phyloP scores from a whole-genome alignment of 306 rosid genomes.

The Cajanus cajan region DNA sequence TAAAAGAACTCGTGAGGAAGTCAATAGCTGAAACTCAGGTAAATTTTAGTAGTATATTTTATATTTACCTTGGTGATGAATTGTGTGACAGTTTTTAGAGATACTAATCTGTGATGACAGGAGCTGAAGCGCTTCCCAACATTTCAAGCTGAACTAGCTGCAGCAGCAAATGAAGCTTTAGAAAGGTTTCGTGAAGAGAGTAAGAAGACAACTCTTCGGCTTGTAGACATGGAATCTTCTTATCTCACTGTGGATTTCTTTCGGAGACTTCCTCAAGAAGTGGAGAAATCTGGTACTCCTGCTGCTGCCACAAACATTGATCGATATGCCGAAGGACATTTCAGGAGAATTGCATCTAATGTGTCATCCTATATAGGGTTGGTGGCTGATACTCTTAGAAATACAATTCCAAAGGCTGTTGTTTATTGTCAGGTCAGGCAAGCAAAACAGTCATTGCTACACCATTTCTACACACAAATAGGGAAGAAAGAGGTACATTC shows the following conservation, averaged over 20 bases:
- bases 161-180: constrained; percentile 72
- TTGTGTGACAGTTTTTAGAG: background rate
- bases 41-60: constrained; percentile 13
- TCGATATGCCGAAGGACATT: constrained; percentile 69
- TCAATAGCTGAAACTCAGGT: constrained; percentile 95
- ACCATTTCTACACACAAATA: constrained; percentile 70
- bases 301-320: constrained; percentile 50
- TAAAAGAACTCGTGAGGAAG: constrained; percentile 95
- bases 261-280: constrained; percentile 85
- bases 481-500: constrained; percentile 88
- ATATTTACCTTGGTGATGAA: background rate
- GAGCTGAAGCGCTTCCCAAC: constrained; percentile 88
- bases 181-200: constrained; percentile 86
- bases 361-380: constrained; percentile 85
- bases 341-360: constrained; percentile 82
- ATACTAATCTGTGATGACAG: constrained; percentile 41
- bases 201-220: constrained; percentile 76
- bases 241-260: constrained; percentile 94
- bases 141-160: constrained; percentile 84
- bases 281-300: constrained; percentile 58
- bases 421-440: constrained; percentile 62
- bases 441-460: constrained; percentile 79
- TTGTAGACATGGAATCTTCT: constrained; percentile 95
- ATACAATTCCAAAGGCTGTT: constrained; percentile 43
- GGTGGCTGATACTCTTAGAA: constrained; percentile 83